phyloP scores from a whole-genome alignment of 306 rosid genomes.

The Comarum palustre region DNA sequence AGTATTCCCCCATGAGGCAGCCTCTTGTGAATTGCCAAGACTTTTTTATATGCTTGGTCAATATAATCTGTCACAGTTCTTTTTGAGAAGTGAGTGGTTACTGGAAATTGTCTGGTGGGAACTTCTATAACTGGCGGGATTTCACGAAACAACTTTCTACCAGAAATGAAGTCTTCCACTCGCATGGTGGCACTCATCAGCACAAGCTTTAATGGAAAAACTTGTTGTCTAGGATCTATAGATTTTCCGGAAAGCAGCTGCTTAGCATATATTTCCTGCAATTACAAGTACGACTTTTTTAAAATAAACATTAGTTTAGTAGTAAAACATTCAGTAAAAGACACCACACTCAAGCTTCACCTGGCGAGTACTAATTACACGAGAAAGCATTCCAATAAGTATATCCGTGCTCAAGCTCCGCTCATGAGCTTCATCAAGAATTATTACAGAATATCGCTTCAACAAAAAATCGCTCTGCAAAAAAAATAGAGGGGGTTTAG shows the following conservation, averaged over 20 bases:
- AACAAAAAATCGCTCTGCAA: conserved; percentile 74
- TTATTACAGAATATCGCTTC: conserved; percentile 71
- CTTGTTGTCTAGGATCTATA: conserved; percentile 44
- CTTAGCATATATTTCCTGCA: conserved; percentile 49
- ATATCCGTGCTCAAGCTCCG: conserved; percentile 97
- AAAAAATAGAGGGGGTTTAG: conserved; percentile 16
- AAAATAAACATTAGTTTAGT: background rate
- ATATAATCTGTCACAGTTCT: conserved; percentile 67
- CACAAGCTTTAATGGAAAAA: conserved; percentile 83
- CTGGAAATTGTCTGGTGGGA: conserved; percentile 83
- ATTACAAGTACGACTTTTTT: background rate
- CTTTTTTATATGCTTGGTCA: conserved; percentile 80
- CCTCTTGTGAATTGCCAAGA: conserved; percentile 84
- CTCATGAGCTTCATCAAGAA: conserved; percentile 96
- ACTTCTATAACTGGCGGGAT: conserved; percentile 79
- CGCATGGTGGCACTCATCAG: conserved; percentile 94
- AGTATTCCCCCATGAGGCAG: conserved; percentile 88
- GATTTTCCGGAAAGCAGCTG: conserved; percentile 56
- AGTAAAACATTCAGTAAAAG: background rate
- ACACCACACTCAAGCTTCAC: conserved; percentile 33
- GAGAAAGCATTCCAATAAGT: conserved; percentile 90
- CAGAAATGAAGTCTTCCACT: conserved; percentile 61
- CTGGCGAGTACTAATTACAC: conserved; percentile 61
- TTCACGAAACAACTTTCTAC: conserved; percentile 47
- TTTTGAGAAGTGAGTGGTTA: conserved; percentile 66